Percentiles rank a stretch among this genome's conserved stretches.
Conservation (phyloP, 2,329 filamentous ascomycete species). For the Apiospora kogelbergensis region DNA sequence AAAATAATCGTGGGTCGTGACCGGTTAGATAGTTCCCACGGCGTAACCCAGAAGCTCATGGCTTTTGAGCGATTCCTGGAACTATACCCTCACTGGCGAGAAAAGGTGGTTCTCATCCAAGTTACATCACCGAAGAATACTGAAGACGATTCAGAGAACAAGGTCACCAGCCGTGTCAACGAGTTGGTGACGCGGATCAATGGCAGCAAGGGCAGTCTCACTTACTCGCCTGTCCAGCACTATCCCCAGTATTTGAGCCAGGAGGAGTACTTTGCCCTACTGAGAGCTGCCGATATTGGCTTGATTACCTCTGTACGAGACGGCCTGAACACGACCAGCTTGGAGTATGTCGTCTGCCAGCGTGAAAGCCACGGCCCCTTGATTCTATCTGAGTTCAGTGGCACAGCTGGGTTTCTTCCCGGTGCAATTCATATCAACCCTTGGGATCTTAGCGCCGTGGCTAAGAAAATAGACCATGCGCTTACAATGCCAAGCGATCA, state of each 20-base stretch:
- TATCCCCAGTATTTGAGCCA: slow-evolving; percentile 90
- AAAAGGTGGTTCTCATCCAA: slow-evolving; percentile 90
- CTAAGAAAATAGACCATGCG: slow-evolving; percentile 77
- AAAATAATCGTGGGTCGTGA: slow-evolving; percentile 95
- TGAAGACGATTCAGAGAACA: slow-evolving; percentile 74
- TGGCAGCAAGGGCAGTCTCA: slow-evolving; percentile 81
- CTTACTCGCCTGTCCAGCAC: slow-evolving; percentile 89
- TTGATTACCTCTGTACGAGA: slow-evolving; percentile 94
- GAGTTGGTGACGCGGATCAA: slow-evolving; percentile 92
- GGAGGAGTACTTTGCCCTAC: slow-evolving; percentile 89
- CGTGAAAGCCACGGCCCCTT: slow-evolving; percentile 82
- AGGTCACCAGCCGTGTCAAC: slow-evolving; percentile 84
- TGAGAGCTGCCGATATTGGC: slow-evolving; percentile 86
- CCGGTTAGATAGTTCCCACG: slow-evolving; percentile 87
- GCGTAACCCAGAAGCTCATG: slow-evolving; percentile 93
- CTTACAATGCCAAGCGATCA: slow-evolving; percentile 66
- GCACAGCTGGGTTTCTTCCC: slow-evolving; percentile 81
- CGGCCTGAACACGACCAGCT: slow-evolving; percentile 95
- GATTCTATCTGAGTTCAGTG: slow-evolving; percentile 95
- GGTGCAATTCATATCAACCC: slow-evolving; percentile 96
- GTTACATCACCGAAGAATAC: slow-evolving; percentile 86
- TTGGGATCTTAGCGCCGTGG: slow-evolving; percentile 85
- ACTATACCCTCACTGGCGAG: slow-evolving; percentile 86
- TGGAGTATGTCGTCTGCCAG: slow-evolving; percentile 94
- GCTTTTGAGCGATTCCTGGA: slow-evolving; percentile 92